Conservation (phyloP, 176 grass and related monocot species). For the Hsuehochloa calcarea region DNA sequence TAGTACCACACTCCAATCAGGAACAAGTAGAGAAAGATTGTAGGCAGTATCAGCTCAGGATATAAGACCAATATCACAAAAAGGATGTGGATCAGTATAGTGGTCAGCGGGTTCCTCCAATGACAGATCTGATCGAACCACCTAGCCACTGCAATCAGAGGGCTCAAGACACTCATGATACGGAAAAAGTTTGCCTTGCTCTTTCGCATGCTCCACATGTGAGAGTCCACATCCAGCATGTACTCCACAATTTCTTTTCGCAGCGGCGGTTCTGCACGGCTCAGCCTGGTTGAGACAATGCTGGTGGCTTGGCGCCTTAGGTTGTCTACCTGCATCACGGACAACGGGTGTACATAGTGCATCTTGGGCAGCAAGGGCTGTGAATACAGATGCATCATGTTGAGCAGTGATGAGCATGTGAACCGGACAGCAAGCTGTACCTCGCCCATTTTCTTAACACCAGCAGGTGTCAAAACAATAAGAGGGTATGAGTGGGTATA, state of each 20-base stretch:
- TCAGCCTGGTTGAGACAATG: slow-evolving; percentile 66
- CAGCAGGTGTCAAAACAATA: slow-evolving; percentile 54
- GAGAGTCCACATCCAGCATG: slow-evolving; percentile 73
- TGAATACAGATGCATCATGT: slow-evolving; percentile 65
- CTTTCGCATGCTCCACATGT: slow-evolving; percentile 82
- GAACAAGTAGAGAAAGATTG: slow-evolving; percentile 65
- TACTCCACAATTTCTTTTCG: slow-evolving; percentile 74
- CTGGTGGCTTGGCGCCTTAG: slow-evolving; percentile 56
- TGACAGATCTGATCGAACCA: slow-evolving; percentile 70
- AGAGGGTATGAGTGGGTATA: slow-evolving; percentile 76
- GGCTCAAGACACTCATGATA: slow-evolving; percentile 58
- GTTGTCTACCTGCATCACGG: slow-evolving; percentile 58
- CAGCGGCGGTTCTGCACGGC: slow-evolving; percentile 58
- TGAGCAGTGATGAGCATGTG: slow-evolving; percentile 60
- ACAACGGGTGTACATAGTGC: slow-evolving; percentile 61
- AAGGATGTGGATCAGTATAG: slow-evolving; percentile 61
- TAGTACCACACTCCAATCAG: slow-evolving; percentile 76
- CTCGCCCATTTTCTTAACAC: slow-evolving; percentile 73
- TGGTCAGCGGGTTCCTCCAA: slow-evolving; percentile 64
- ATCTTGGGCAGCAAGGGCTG: slow-evolving; percentile 72
- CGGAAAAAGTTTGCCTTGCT: slow-evolving; percentile 74
- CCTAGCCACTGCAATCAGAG: slow-evolving; percentile 46
- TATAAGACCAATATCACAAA: slow-evolving; percentile 62
- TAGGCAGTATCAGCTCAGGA: slow-evolving; percentile 69
- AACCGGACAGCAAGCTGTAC: slow-evolving; percentile 69